A percentile compares a stretch with the other conserved stretches of the same genome.
Conservation (phyloP, 306 rosid species). For the Castanea mollissima region DNA sequence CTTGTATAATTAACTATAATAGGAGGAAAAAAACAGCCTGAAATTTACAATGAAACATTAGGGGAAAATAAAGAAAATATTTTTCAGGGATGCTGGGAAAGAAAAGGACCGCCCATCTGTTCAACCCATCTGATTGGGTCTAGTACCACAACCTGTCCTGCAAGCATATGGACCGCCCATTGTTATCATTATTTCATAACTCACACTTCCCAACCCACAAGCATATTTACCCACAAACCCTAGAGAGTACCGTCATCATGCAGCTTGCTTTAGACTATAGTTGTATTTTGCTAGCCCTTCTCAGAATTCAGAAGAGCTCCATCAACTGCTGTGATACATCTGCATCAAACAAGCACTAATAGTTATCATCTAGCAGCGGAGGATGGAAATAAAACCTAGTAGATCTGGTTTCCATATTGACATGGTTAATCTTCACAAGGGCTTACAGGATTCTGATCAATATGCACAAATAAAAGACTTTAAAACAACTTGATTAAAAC, state of each 20-base stretch:
- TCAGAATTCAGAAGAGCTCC: constrained; percentile 70
- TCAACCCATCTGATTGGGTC: not conserved
- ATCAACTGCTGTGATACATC: constrained; percentile 87
- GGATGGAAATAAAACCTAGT: not conserved
- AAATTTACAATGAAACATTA: not conserved
- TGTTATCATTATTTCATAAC: not conserved
- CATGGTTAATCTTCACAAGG: not conserved
- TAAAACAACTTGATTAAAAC: not conserved
- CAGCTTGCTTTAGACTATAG: constrained; percentile 17
- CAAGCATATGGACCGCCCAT: not conserved
- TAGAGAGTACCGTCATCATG: not conserved
- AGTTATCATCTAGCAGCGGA: not conserved
- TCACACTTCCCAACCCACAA: not conserved
- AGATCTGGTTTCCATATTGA: not conserved
- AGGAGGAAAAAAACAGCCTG: not conserved
- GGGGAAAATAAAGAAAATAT: not conserved
- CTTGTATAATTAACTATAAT: not conserved
- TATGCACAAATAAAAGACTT: not conserved
- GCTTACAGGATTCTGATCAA: not conserved
- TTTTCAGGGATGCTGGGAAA: not conserved
- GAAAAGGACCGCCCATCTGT: not conserved
- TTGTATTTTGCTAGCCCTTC: constrained; percentile 5
- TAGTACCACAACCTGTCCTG: not conserved
- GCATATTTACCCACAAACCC: not conserved
- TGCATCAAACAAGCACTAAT: constrained; percentile 40